Evolutionary conservation across 108 stramenopile genomes (phyloP).

Genomic region (Nannochloropsis gaditana): DNA sequence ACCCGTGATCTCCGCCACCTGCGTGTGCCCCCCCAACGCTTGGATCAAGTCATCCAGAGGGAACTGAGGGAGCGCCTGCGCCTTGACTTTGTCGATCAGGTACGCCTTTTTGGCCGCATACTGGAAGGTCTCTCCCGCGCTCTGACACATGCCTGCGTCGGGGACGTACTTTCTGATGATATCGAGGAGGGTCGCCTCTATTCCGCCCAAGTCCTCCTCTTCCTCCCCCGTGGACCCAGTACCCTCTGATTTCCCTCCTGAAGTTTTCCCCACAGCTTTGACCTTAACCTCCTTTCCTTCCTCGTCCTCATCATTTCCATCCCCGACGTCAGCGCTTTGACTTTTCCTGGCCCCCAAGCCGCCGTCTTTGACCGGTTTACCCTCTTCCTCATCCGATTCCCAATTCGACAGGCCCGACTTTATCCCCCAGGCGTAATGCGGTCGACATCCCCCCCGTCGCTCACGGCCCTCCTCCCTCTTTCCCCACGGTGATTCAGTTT

Average conservation of each 20-base stretch:
- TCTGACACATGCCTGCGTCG: not conserved
- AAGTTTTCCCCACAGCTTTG: not conserved
- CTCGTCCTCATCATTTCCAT: not conserved
- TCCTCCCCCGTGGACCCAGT: not conserved
- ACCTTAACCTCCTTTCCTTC: not conserved
- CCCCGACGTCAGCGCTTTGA: not conserved
- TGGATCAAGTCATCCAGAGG: slow-evolving; percentile 64
- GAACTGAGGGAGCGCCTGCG: slow-evolving; percentile 55
- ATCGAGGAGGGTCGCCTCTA: not conserved
- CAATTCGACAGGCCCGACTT: not conserved
- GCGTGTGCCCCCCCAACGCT: slow-evolving; percentile 57
- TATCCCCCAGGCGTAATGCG: not conserved
- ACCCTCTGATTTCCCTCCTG: not conserved
- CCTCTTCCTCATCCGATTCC: not conserved
- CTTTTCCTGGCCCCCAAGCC: not conserved
- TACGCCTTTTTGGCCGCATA: not conserved
- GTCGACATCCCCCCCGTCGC: not conserved
- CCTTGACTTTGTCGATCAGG: not conserved
- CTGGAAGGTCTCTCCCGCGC: not conserved
- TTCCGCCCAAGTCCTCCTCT: not conserved
- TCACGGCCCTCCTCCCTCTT: not conserved
- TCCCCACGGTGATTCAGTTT: not conserved
- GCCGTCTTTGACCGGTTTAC: not conserved
- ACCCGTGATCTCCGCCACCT: slow-evolving; percentile 65
- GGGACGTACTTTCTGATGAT: not conserved